phyloP scores from a whole-genome alignment of 768 basidiomycete species.

The Suillus variegatus region DNA sequence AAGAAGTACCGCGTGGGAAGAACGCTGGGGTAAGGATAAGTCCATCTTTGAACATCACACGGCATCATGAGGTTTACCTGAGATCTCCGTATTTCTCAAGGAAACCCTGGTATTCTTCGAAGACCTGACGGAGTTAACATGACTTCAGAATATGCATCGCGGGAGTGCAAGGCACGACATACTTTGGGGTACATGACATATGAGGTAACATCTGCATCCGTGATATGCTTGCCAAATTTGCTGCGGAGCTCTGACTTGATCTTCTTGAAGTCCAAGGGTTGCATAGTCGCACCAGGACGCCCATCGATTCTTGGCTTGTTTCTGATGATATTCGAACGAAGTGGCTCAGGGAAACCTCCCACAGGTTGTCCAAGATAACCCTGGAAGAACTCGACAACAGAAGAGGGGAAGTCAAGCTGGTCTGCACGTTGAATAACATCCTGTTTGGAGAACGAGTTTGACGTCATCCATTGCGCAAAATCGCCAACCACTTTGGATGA shows the following conservation, averaged over 20 bases:
- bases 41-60: constrained; percentile 13
- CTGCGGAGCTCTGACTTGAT: constrained; percentile 90
- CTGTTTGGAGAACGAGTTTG: constrained; percentile 84
- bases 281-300: constrained; percentile 87
- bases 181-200: constrained; percentile 99
- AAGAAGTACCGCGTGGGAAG: constrained; percentile 98
- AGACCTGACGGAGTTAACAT: constrained; percentile 58
- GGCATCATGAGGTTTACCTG: constrained; percentile 49
- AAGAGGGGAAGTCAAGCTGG: constrained; percentile 95
- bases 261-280: constrained; percentile 92
- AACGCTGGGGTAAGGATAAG: constrained; percentile 53
- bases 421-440: constrained; percentile 88
- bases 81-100: constrained; percentile 94
- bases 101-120: constrained; percentile 96
- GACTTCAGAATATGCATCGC: constrained; percentile 9
- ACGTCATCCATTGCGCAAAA: constrained; percentile 99
- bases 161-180: constrained; percentile 16
- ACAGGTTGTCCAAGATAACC: constrained; percentile 98
- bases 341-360: constrained; percentile 97
- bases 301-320: constrained; percentile 92
- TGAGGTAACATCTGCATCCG: constrained; percentile 89
- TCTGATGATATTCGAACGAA: constrained; percentile 89
- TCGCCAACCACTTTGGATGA: constrained; percentile 99
- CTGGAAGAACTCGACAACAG: constrained; percentile 98
- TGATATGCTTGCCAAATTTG: constrained; percentile 95